Evolutionary conservation across 2,329 filamentous ascomycete species (phyloP).

Genomic region (Fusarium transvaalense): DNA sequence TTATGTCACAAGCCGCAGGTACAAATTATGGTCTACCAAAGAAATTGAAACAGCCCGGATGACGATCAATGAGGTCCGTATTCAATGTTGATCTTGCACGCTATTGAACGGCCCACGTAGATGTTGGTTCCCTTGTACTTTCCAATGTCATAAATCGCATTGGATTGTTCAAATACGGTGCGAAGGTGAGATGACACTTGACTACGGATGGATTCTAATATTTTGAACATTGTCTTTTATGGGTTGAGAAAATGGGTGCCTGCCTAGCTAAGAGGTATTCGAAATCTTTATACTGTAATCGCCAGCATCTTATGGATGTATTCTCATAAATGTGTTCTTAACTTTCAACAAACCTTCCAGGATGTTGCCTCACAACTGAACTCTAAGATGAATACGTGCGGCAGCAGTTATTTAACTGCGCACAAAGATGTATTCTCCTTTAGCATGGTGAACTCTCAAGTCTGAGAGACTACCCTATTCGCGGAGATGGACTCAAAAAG

Average conservation of each 20-base stretch:
- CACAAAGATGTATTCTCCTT: too few relatives aligned
- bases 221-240: too few relatives aligned
- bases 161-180: background rate
- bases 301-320: background rate
- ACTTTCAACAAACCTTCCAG: too few relatives aligned
- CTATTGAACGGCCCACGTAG: background rate
- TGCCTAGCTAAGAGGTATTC: background rate
- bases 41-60: background rate
- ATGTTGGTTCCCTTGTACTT: background rate
- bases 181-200: too few relatives aligned
- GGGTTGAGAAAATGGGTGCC: too few relatives aligned
- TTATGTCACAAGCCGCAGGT: slow-evolving; percentile 27
- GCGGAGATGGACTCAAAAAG: background rate
- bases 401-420: too few relatives aligned
- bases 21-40: slow-evolving; percentile 14
- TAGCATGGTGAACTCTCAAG: background rate
- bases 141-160: background rate
- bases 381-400: too few relatives aligned
- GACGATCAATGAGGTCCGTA: slow-evolving; percentile 7
- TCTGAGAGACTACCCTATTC: background rate
- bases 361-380: too few relatives aligned
- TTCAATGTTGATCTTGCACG: background rate
- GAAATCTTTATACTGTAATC: background rate
- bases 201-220: too few relatives aligned
- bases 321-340: too few relatives aligned